A percentile compares a stretch with the other conserved stretches of the same genome.
phyloP scores from a whole-genome alignment of 129 eudicot species.

The Flaveria trinervia region DNA sequence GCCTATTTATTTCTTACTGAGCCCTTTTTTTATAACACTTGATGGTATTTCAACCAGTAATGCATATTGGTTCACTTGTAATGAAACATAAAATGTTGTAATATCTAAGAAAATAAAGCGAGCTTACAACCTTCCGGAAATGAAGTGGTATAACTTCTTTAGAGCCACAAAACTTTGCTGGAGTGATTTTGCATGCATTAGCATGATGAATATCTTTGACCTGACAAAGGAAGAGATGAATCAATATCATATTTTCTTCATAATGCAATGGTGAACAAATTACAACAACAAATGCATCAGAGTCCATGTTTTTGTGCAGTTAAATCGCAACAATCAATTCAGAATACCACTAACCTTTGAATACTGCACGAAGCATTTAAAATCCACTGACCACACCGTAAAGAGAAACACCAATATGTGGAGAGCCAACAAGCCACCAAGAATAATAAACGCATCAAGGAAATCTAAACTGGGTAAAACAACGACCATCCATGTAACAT shows the following conservation, averaged over 20 bases:
- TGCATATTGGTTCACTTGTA: background rate
- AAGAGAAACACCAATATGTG: conserved; percentile 75
- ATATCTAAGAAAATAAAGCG: background rate
- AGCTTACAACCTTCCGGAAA: conserved; percentile 62
- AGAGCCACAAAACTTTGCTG: conserved; percentile 88
- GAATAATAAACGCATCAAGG: conserved; percentile 59
- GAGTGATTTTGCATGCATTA: conserved; percentile 88
- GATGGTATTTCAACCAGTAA: background rate
- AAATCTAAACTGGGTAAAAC: conserved; percentile 71
- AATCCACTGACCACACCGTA: conserved; percentile 97
- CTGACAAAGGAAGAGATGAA: conserved; percentile 44
- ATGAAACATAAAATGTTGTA: background rate
- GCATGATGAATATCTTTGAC: conserved; percentile 77
- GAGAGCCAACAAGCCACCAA: conserved; percentile 52
- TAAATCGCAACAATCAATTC: background rate
- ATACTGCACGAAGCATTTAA: conserved; percentile 73
- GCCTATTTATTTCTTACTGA: background rate
- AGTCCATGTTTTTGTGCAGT: background rate
- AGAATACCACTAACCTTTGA: conserved; percentile 54
- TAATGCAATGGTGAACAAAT: background rate
- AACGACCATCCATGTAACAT: conserved; percentile 57
- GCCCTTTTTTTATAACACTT: background rate
- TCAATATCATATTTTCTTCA: background rate
- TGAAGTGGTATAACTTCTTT: conserved; percentile 94
- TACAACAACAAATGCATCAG: background rate